phyloP scores from a whole-genome alignment of 148 eudicot genomes.

The Rhododendron molle region DNA sequence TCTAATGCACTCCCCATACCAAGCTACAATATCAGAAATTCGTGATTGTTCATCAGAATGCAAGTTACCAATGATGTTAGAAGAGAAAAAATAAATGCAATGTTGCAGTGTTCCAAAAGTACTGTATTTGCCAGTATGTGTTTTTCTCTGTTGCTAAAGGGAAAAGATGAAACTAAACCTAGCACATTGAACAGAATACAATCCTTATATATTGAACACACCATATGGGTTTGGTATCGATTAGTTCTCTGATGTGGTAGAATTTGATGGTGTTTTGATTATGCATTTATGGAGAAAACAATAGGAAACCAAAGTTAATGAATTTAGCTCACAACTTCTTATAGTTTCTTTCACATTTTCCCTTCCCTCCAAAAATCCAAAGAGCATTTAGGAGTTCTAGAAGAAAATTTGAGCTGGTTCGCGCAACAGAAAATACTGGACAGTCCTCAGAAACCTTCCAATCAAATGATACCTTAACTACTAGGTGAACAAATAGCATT shows the following conservation, averaged over 20 bases:
- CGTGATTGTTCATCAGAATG: background rate
- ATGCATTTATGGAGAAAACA: too few species aligned
- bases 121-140: background rate
- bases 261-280: background rate
- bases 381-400: background rate
- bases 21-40: conserved; percentile 33
- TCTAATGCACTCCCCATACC: conserved; percentile 95
- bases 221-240: too few species aligned
- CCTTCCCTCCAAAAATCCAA: background rate
- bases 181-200: background rate
- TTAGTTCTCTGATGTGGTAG: too few species aligned
- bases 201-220: background rate
- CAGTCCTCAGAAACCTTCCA: background rate
- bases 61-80: background rate
- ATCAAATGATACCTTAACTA: background rate
- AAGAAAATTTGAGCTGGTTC: background rate
- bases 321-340: too few species aligned
- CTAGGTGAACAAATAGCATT: background rate
- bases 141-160: background rate
- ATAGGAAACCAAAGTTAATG: too few species aligned
- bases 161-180: background rate
- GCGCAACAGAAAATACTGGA: background rate
- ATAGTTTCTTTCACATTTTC: too few species aligned
- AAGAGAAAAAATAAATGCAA: background rate
- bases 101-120: background rate